These are phyloP conservation scores for Globomyces pollinis-pini DNA, from an alignment of 192 early-diverging fungal species.

Conservation along the genomic window DNA sequence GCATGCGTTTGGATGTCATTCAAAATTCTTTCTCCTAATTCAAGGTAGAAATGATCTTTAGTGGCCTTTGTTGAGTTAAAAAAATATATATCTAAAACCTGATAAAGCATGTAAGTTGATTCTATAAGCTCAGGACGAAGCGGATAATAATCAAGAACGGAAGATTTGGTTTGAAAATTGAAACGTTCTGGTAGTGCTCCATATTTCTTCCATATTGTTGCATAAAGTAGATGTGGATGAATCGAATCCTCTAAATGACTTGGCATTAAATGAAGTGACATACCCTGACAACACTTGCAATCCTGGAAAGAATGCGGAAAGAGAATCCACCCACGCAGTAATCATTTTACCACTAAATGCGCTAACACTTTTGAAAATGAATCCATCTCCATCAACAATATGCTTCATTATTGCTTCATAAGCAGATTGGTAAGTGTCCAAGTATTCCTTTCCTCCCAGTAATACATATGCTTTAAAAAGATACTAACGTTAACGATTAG, in stretches of 20 bases:
- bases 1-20: conserved; percentile 66
- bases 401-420: conserved; percentile 62
- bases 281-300: conserved; percentile 87
- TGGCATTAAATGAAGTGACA: no score
- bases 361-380: conserved; percentile 82
- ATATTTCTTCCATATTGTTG: conserved; percentile 80
- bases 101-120: conserved; percentile 87
- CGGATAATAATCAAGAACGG: conserved; percentile 69
- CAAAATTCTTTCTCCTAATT: conserved; percentile 82
- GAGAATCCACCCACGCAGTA: conserved; percentile 75
- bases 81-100: no score
- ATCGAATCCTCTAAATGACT: no score
- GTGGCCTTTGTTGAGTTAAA: conserved; percentile 55
- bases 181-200: conserved; percentile 82
- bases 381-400: conserved; percentile 60
- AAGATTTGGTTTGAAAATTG: conserved; percentile 57
- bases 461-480: conserved; percentile 80
- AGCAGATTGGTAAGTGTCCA: conserved; percentile 64
- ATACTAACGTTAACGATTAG: no score
- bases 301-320: conserved; percentile 89
- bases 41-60: conserved; percentile 78
- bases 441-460: conserved; percentile 75
- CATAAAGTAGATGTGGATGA: conserved; percentile 71
- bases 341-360: conserved; percentile 60
- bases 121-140: conserved; percentile 91